Evolutionary conservation across 179 eudicot genomes (phyloP).

Genomic region (Beta corolliflora): DNA sequence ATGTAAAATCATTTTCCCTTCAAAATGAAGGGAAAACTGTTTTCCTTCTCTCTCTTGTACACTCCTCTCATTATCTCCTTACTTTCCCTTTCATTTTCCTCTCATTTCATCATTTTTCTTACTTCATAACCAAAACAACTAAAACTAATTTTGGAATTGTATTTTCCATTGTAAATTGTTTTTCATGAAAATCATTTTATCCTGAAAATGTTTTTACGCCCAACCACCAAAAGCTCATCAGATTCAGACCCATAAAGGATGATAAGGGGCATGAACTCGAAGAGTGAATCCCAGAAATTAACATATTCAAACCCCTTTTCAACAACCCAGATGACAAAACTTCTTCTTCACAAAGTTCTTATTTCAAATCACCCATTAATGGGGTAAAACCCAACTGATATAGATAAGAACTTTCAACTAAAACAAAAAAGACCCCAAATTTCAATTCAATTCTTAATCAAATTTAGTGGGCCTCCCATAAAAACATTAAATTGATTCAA

Average conservation of each 20-base stretch:
- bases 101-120: too few species aligned
- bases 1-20: too few species aligned
- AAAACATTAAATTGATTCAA: neutral
- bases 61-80: too few species aligned
- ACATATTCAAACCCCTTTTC: neutral
- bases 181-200: too few species aligned
- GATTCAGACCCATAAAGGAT: neutral
- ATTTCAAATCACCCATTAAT: neutral
- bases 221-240: too few species aligned
- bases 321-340: neutral
- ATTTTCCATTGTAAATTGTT: too few species aligned
- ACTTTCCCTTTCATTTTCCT: too few species aligned
- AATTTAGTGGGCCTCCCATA: slow-evolving; percentile 5
- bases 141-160: too few species aligned
- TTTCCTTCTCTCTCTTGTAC: too few species aligned
- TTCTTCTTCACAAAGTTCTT: neutral
- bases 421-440: neutral
- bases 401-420: neutral
- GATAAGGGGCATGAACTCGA: neutral
- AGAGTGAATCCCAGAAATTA: neutral
- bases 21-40: too few species aligned
- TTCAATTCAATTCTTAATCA: slow-evolving; percentile 6
- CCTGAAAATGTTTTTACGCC: too few species aligned
- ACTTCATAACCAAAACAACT: too few species aligned
- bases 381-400: neutral